These are phyloP conservation scores for Backusella parvicylindrica DNA, from an alignment of 192 early-diverging fungal species.

Conservation along the genomic window DNA sequence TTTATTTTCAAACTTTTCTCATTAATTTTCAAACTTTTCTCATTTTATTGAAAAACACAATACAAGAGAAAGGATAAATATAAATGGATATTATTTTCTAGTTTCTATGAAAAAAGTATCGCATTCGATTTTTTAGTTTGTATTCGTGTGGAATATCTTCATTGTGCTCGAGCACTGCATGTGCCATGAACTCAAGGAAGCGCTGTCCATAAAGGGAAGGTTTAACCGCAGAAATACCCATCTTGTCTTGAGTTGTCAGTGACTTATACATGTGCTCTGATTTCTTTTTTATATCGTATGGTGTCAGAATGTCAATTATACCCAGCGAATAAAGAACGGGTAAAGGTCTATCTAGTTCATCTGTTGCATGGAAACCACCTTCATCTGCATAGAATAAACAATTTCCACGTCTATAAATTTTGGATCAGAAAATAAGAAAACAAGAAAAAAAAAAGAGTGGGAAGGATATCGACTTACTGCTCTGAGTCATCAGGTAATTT, in stretches of 20 bases:
- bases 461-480: slow-evolving; percentile 6
- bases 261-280: slow-evolving; percentile 88
- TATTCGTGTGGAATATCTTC: slow-evolving; percentile 41
- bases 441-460: not conserved
- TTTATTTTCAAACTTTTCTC: too few species aligned
- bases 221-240: slow-evolving; percentile 80
- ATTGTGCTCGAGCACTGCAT: slow-evolving; percentile 46
- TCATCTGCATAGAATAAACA: slow-evolving; percentile 90
- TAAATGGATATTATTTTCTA: too few species aligned
- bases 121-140: not conserved
- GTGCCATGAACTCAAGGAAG: slow-evolving; percentile 86
- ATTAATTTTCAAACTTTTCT: too few species aligned
- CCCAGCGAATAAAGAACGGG: slow-evolving; percentile 90
- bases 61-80: too few species aligned
- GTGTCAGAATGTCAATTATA: slow-evolving; percentile 96
- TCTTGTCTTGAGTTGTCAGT: slow-evolving; percentile 68
- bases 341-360: slow-evolving; percentile 62
- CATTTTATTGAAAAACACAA: too few species aligned
- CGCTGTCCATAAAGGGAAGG: slow-evolving; percentile 84
- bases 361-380: slow-evolving; percentile 84
- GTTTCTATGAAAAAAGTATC: not conserved
- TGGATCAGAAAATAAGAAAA: too few species aligned
- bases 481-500: slow-evolving; percentile 50
- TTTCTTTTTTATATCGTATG: slow-evolving; percentile 87
- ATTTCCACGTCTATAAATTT: slow-evolving; percentile 64